A percentile compares a stretch with the other conserved stretches of the same genome.
Conservation (phyloP, 1,139 yeast species). For the Citeromyces siamensis region DNA sequence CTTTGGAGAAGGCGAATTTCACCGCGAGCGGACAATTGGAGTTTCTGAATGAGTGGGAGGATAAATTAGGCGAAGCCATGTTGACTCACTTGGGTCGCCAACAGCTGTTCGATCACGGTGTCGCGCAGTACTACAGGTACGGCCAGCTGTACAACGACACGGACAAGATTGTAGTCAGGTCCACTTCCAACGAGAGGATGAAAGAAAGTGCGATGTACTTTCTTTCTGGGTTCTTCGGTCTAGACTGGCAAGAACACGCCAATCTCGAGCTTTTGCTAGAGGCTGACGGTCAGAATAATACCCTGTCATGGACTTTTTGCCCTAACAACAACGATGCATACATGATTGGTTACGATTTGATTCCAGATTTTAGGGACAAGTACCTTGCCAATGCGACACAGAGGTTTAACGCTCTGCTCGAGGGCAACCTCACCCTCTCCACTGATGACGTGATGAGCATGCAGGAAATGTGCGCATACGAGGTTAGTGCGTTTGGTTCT, state of each 20-base stretch:
- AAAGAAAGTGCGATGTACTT: slow-evolving; percentile 25
- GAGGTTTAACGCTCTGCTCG: slow-evolving; percentile 28
- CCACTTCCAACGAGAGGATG: slow-evolving; percentile 24
- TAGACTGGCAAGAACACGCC: slow-evolving; percentile 15
- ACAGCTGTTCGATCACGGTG: slow-evolving; percentile 12
- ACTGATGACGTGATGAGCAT: slow-evolving; percentile 19
- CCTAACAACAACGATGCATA: slow-evolving; percentile 18
- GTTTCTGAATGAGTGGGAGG: slow-evolving; percentile 10
- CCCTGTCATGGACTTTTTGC: slow-evolving; percentile 27
- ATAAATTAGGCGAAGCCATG: slow-evolving; percentile 9
- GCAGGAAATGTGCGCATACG: slow-evolving; percentile 35
- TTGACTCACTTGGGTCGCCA: slow-evolving; percentile 11
- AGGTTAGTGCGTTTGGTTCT: slow-evolving; percentile 33
- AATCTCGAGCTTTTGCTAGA: slow-evolving; percentile 15
- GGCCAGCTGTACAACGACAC: slow-evolving; percentile 21
- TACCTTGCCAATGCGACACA: slow-evolving; percentile 27
- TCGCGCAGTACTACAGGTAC: slow-evolving; percentile 16
- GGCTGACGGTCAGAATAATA: slow-evolving; percentile 22
- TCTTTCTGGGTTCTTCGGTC: slow-evolving; percentile 27
- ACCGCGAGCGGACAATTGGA: slow-evolving; percentile 8
- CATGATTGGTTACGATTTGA: slow-evolving; percentile 11
- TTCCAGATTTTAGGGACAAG: slow-evolving; percentile 20
- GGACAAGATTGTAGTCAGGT: slow-evolving; percentile 23
- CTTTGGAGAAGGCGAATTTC: slow-evolving; percentile 6
- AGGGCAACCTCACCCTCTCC: slow-evolving; percentile 24